Evolutionary conservation across 176 grass and related monocot genomes (phyloP), one percentile per base, ranked within the genome.

Genomic region (Bonia amplexicaulis): DNA sequence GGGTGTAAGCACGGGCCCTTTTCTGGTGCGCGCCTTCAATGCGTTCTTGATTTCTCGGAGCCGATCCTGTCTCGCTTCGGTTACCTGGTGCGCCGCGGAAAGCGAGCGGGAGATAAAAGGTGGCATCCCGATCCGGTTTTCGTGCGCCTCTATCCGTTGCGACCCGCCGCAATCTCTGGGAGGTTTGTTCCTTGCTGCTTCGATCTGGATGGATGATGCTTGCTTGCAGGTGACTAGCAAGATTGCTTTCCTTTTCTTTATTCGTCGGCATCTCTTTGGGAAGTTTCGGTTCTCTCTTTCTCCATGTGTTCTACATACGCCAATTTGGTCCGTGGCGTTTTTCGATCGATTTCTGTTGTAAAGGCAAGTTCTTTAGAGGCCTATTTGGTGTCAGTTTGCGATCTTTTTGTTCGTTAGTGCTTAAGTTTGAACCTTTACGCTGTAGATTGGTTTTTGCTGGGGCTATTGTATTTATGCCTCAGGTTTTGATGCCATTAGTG

Each of bases 1-100:
- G 88, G 78, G 72, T 81, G 83, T 52, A 58, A 46, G 80, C 42
- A 48, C 82, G 71, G 88, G 55, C 17, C 87, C 63, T 37, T 76
- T 69, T 85, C 83, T 70, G 83, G 71, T 90, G 71, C 73, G 66
- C 74, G 66, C 67, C 33, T 46, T 69, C n/a, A 83, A 79, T 87
- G 80, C 84, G 40, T 65, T 25, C n/a, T 72, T 65, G 88, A 89
- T 57, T 67, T 48, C 20, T 40, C 61, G 27, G 62, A 31, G 12
- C 23, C 61, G 61, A 84, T 85, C 53, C 72, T 46, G 47, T 46
- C 16, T 39, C 68, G 44, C 17, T 77, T 60, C 59, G 1, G 58
- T 16, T 75, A 7, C 78, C 42, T 2, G 31, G 60, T 7, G 46
- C 40, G 31, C 14, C 8, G 12, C 83, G 72, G 37, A 27, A 41